Evolutionary conservation across 345 rosid genomes (phyloP), one percentile per base, ranked within the genome.

Genomic region (Luvunga scandens): DNA sequence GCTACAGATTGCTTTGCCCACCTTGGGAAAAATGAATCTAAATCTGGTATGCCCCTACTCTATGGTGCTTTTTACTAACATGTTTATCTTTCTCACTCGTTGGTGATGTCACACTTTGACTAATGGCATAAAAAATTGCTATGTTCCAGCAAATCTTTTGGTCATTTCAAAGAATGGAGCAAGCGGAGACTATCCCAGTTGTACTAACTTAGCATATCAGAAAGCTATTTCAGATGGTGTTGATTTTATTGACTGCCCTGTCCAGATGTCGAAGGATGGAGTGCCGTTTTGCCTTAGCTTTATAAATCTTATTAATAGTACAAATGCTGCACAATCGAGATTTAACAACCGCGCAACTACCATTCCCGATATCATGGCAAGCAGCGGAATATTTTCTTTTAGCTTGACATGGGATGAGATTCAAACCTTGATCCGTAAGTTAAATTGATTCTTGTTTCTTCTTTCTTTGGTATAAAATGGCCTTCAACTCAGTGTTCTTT

Each of bases 101-200:
- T 38, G 48, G 22, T 75, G 33, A 45, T 76, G 60, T 42, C 48
- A 48, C 2, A 33, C 34, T 31, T 56, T 63, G 31, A 56, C 71
- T 62, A n/a, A 25, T 45, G 55, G 45, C 56, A 66, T 60, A 62
- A 36, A 42, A 31, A 64, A 25, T 7, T 57, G 60, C 33, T 28
- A n/a, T 50, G 73, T 56, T 76, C 25, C 85, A 94, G 99, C 48
- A 31, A 55, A 80, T 12, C 72, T 88, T 57, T 79, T 79, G 77
- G 86, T 96, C 73, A 89, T 96, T 82, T 89, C 98, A 24, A 86
- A 83, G 75, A 80, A 88, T 85, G 97, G 98, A 72, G 98, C 99
- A 61, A 96, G 99, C 74, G 99, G 97, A 68, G 97, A 96, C 84
- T 91, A 77, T 82, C 97, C 99, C 55, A 89, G 93, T 61, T 90